phyloP scores from a whole-genome alignment of 768 basidiomycete genomes.

The Trametes punicea region DNA sequence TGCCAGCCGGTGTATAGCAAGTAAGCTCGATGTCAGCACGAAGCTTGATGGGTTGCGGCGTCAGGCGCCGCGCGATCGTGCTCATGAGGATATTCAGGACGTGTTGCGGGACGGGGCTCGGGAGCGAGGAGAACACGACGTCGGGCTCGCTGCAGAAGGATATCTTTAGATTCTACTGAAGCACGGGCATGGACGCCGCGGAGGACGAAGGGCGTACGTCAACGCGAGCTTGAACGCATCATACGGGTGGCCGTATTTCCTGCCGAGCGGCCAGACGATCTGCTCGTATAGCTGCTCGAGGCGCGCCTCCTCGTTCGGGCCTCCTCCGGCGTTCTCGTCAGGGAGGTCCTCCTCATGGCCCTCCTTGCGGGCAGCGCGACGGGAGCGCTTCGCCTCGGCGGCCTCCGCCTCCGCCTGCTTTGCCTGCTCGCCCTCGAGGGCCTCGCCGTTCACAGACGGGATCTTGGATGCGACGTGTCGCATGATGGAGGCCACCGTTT shows the following conservation, averaged over 20 bases:
- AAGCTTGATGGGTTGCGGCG: constrained; percentile 97
- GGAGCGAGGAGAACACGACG: constrained; percentile 73
- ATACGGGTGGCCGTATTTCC: constrained; percentile 91
- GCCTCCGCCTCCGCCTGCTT: constrained; percentile 31
- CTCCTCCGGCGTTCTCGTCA: constrained; percentile 36
- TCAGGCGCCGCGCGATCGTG: constrained; percentile 92
- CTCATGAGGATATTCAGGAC: constrained; percentile 63
- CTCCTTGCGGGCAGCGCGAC: constrained; percentile 43
- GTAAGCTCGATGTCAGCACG: constrained; percentile 97
- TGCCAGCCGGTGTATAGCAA: constrained; percentile 93
- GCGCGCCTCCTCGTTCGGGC: constrained; percentile 67
- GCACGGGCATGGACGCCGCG: not conserved
- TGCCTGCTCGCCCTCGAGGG: constrained; percentile 28
- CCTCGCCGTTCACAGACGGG: constrained; percentile 41
- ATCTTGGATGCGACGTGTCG: constrained; percentile 86
- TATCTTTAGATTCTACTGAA: no score
- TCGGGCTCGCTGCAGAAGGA: constrained; percentile 58
- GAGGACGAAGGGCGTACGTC: constrained; percentile 53
- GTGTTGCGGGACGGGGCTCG: constrained; percentile 50
- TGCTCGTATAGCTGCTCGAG: constrained; percentile 87
- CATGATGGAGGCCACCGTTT: constrained; percentile 91
- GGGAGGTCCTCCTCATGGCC: constrained; percentile 43
- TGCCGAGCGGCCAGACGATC: constrained; percentile 90
- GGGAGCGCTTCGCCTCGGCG: constrained; percentile 44
- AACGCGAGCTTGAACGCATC: constrained; percentile 98